Base-by-base conservation (phyloP, 768 basidiomycete species). In the Lactarius deliciosus region DNA sequence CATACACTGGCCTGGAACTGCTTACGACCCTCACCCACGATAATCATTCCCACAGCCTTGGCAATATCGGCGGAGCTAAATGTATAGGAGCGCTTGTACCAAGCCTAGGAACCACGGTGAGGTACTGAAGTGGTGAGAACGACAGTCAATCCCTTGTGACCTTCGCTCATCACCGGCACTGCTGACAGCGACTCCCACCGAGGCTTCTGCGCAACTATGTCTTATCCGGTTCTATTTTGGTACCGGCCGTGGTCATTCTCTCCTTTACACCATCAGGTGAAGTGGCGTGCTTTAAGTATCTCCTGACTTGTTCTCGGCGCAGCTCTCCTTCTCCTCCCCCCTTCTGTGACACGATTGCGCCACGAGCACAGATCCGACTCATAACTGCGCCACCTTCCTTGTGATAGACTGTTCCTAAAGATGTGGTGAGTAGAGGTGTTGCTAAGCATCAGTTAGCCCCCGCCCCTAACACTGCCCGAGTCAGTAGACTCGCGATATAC, bases 131-230 rank as follows among this genome's bases (percentile, higher is more conserved):
- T 22, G 47, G 25, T 60, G 64, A 60, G 64, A 65, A 47, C 50
- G 57, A 65, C 28, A 38, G 20, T 20, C 11, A 38, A 18, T 22
- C 57, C 55, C 43, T 54, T 57, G 68, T 60, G 32, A 32, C 55
- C 20, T 32, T 45, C 36, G 41, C 53, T 61, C 40, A 38, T 34
- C 34, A 13, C 60, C 38, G 64, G 65, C 56, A 56, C 43, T 8
- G 20, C 43, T 50, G 22, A 7, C 36, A 22, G 60, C n/a, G 61
- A 53, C 60, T 66, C 65, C 56, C 55, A 65, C 60, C 60, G 43
- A 62, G 54, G 45, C 65, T 62, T 66, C 65, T 66, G 60, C 60
- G 65, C 56, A 41, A 57, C 57, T 58, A 47, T 45, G 28, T 61
- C 32, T 58, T 60, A 41, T 30, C 25, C 36, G 57, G 30, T 13